Percentiles rank a stretch among this genome's conserved stretches.
Evolutionary conservation across 345 rosid genomes (phyloP).

Genomic region (Linum usitatissimum): DNA sequence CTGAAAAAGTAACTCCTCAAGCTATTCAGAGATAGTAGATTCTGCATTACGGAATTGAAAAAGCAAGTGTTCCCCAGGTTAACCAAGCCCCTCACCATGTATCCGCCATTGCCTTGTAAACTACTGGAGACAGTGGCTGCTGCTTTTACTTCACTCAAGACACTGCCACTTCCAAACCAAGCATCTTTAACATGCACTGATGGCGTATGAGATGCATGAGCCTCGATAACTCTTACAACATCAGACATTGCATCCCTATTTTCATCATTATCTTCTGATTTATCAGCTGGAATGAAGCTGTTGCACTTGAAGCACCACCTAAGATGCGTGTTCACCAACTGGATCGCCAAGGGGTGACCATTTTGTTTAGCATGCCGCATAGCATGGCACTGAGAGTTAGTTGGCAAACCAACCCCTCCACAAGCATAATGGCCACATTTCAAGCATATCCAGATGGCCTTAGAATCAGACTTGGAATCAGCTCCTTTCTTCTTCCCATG

Average conservation of each 20-base stretch:
- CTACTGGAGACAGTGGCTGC: constrained; percentile 21
- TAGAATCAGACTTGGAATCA: constrained; percentile 44
- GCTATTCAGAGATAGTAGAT: constrained; percentile 58
- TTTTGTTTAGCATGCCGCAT: constrained; percentile 53
- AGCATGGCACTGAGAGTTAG: constrained; percentile 64
- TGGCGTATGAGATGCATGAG: constrained; percentile 23
- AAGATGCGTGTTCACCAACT: constrained; percentile 70
- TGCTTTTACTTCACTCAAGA: constrained; percentile 30
- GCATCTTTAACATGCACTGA: constrained; percentile 43
- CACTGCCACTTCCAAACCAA: constrained; percentile 56
- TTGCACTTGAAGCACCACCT: constrained; percentile 78
- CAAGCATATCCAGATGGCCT: constrained; percentile 89
- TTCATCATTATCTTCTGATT: constrained; percentile 46
- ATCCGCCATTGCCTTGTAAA: constrained; percentile 40
- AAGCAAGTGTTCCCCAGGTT: constrained; percentile 98
- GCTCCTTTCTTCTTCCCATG: constrained; percentile 54
- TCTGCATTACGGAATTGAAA: constrained; percentile 91
- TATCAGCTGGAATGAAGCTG: constrained; percentile 57
- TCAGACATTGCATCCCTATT: constrained; percentile 39
- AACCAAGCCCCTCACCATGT: constrained; percentile 61
- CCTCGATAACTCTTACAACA: constrained; percentile 57
- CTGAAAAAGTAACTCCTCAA: constrained; percentile 47
- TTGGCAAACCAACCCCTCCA: constrained; percentile 86
- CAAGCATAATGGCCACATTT: constrained; percentile 82
- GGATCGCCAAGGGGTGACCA: constrained; percentile 62